Evolutionary conservation across 2,329 filamentous ascomycete species (phyloP).

Genomic region (Pyrenochaeta sp.): DNA sequence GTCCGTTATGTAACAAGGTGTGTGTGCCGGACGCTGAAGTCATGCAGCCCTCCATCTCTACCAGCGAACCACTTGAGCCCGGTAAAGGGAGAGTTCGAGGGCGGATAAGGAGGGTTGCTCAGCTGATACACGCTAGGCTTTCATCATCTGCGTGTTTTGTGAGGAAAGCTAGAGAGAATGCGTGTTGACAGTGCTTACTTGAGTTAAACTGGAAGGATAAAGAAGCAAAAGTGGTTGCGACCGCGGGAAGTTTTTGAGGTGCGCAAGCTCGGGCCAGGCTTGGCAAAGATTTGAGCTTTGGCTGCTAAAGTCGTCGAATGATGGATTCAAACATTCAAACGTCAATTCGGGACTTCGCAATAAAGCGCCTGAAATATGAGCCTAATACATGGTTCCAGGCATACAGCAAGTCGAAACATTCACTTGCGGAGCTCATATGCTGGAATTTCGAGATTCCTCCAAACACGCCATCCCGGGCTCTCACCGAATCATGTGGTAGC

Average conservation of each 20-base stretch:
- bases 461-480: conserved; percentile 40
- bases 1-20: conserved; percentile 97
- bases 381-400: conserved; percentile 24
- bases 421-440: conserved; percentile 39
- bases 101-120: conserved; percentile 75
- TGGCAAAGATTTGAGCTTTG: conserved; percentile 27
- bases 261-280: conserved; percentile 29
- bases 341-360: too few species aligned
- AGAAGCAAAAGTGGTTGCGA: conserved; percentile 55
- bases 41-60: conserved; percentile 75
- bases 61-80: conserved; percentile 87
- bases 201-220: conserved; percentile 99
- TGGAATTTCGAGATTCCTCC: conserved; percentile 43
- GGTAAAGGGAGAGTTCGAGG: conserved; percentile 82
- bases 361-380: conserved; percentile 24
- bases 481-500: conserved; percentile 13
- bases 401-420: conserved; percentile 15
- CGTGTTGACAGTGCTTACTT: conserved; percentile 67
- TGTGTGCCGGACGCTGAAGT: conserved; percentile 99
- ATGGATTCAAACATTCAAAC: not conserved
- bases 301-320: not conserved
- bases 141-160: conserved; percentile 83
- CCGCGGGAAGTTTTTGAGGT: conserved; percentile 45
- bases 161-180: conserved; percentile 20
- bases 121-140: conserved; percentile 96